A percentile compares a stretch with the other conserved stretches of the same genome.
These are phyloP conservation scores for Boechera divaricarpa DNA, from an alignment of 345 rosid species.

Conservation along the genomic window DNA sequence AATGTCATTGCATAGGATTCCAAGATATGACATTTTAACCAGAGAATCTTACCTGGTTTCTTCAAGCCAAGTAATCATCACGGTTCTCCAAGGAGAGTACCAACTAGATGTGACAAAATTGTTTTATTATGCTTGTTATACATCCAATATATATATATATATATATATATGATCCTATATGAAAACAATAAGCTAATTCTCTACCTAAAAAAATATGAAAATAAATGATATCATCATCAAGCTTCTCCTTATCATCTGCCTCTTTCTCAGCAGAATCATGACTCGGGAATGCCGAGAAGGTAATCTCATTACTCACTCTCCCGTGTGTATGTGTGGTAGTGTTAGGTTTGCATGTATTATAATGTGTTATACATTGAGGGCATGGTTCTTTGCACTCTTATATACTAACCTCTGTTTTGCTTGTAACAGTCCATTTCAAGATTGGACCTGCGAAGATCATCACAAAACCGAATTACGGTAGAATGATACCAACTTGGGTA, in stretches of 20 bases:
- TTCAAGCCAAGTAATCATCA: slow-evolving; percentile 40
- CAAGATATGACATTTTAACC: slow-evolving; percentile 27
- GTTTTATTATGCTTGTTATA: slow-evolving; percentile 16
- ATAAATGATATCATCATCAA: slow-evolving; percentile 14
- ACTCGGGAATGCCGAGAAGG: slow-evolving; percentile 32
- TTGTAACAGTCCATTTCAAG: slow-evolving; percentile 31
- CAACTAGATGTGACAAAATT: slow-evolving; percentile 40
- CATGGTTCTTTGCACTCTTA: slow-evolving; percentile 9
- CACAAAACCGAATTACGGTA: slow-evolving; percentile 10
- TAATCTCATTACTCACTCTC: slow-evolving; percentile 8
- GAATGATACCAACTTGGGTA: slow-evolving; percentile 33
- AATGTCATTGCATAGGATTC: slow-evolving; percentile 37
- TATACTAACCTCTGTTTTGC: not conserved
- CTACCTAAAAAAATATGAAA: slow-evolving; percentile 26
- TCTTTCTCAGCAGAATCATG: slow-evolving; percentile 4
- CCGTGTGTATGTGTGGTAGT: not conserved
- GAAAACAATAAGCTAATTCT: slow-evolving; percentile 8
- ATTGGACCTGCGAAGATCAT: slow-evolving; percentile 11
- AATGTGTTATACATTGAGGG: not conserved
- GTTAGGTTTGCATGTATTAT: no score
- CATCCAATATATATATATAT: slow-evolving; percentile 27
- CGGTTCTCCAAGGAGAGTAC: slow-evolving; percentile 30
- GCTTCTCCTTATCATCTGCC: slow-evolving; percentile 29
- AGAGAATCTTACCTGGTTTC: slow-evolving; percentile 33
- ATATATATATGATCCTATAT: slow-evolving; percentile 4